These are phyloP conservation scores for Sclerotiophoma versabilis DNA, from an alignment of 2,329 filamentous ascomycete species.

Conservation along the genomic window DNA sequence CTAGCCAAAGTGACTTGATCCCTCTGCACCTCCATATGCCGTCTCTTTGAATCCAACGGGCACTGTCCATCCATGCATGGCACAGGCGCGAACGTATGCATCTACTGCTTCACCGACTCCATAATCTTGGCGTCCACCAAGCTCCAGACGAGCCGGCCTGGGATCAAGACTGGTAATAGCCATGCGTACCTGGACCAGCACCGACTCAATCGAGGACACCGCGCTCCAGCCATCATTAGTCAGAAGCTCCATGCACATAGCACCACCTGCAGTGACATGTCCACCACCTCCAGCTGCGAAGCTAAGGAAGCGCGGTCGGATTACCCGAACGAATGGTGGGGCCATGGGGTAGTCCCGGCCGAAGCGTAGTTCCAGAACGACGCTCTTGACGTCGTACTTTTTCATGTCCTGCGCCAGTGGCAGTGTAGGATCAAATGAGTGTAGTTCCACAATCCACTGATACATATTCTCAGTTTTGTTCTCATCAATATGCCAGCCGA, in stretches of 20 bases:
- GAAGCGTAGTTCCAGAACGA: conserved; percentile 85
- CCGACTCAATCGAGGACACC: conserved; percentile 75
- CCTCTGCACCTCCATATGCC: conserved; percentile 43
- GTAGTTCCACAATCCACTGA: conserved; percentile 90
- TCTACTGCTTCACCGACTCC: conserved; percentile 72
- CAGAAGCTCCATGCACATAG: conserved; percentile 82
- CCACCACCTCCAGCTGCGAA: conserved; percentile 79
- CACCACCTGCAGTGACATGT: conserved; percentile 83
- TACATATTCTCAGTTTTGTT: conserved; percentile 75
- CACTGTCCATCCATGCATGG: conserved; percentile 74
- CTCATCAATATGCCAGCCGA: conserved; percentile 84
- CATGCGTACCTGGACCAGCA: conserved; percentile 81
- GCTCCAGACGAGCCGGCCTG: conserved; percentile 71
- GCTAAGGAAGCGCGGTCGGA: conserved; percentile 78
- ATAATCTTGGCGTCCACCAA: conserved; percentile 61
- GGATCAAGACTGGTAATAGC: conserved; percentile 75
- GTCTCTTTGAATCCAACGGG: conserved; percentile 67
- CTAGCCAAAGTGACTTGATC: neutral
- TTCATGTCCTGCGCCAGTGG: conserved; percentile 81
- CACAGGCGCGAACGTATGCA: conserved; percentile 74
- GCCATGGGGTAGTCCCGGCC: conserved; percentile 76
- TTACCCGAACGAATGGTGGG: conserved; percentile 84
- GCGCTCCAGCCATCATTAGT: conserved; percentile 85
- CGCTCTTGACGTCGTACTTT: conserved; percentile 64
- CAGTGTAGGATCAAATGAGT: conserved; percentile 75